Base-by-base conservation (phyloP, 148 eudicot species). In the Cornus kousa region DNA sequence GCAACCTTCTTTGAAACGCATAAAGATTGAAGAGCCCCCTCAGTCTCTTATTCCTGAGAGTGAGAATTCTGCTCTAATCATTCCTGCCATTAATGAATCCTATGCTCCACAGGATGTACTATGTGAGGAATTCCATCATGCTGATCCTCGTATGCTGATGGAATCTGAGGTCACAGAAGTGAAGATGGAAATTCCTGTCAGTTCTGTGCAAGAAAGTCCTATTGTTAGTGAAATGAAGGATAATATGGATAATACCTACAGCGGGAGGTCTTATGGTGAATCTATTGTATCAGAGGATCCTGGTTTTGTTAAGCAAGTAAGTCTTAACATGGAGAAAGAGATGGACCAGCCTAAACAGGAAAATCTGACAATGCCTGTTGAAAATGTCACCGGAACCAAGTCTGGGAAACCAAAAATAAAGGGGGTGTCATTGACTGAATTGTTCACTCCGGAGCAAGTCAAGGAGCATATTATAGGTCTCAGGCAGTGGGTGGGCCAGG, bases 401-500 rank as follows among this genome's bases (percentile, higher is more conserved):
- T 93, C 98, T 85, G 98, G 93, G 76, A 93, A 92, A 86, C 90
- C 98, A 78, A 90, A 82, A 84, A 89, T 96, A 68, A 92, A 93
- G 82, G 99, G 95, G 71, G 98, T 96, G 24, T 96, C 99, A 43
- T 81, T 96, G 91, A 96, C 84, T 32, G 99, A 96, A 81, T 74
- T 96, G 78, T 96, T 96, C 84, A 94, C 99, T 67, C 98, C 98
- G 31, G 98, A 94, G 87, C 95, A 94, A 85, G 90, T 94, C 43
- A 86, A 90, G 83, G 92, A 92, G 86, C 99, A 96, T 81, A 96
- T 96, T 60, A 84, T 31, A 43, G 91, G 98, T 79, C 97, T 96
- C 59, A 86, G 98, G 77, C 97, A 86, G 92, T 94, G 99, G 98
- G 92, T 96, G 79, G 98, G 99, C 76, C 99, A 96, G 99, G 99